These are phyloP conservation scores for Grigorovia transvaalensis DNA, from an alignment of 805 yeast species.

Conservation along the genomic window DNA sequence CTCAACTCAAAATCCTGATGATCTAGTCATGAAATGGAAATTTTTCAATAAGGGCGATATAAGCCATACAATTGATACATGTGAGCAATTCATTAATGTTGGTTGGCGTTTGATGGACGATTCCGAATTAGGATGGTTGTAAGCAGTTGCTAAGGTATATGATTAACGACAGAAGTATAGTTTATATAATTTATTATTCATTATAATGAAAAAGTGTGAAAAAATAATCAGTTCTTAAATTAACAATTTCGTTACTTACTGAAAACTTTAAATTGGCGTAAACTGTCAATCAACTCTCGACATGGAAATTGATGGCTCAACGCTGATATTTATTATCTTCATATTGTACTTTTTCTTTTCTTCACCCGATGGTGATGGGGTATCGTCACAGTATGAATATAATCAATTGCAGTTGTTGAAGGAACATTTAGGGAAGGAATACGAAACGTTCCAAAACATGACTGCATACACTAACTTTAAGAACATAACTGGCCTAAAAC, in stretches of 20 bases:
- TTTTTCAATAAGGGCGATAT: constrained; percentile 2
- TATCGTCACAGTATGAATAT: constrained; percentile 30
- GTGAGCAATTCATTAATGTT: constrained; percentile 12
- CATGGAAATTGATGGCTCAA: constrained; percentile 28
- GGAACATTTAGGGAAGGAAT: constrained; percentile 27
- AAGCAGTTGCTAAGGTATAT: not conserved
- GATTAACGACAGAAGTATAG: not conserved
- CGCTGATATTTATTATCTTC: constrained; percentile 22
- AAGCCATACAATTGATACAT: constrained; percentile 1
- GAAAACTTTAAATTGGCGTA: not conserved
- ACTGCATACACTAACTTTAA: constrained; percentile 49
- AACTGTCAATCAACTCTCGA: constrained; percentile 4
- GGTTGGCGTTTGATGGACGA: constrained; percentile 27
- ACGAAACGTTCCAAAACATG: constrained; percentile 30
- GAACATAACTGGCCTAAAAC: constrained; percentile 60
- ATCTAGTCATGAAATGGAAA: constrained; percentile 7
- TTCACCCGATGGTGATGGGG: constrained; percentile 27
- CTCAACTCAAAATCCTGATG: constrained; percentile 4
- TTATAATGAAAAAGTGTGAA: too few relatives aligned
- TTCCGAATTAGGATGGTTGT: constrained; percentile 26
- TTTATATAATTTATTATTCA: too few relatives aligned
- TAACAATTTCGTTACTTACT: not conserved
- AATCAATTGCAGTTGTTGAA: constrained; percentile 32
- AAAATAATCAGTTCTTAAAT: too few relatives aligned
- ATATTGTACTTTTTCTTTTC: constrained; percentile 26